Conservation (phyloP, 2,329 filamentous ascomycete species). For the Cryphonectria parasitica region DNA sequence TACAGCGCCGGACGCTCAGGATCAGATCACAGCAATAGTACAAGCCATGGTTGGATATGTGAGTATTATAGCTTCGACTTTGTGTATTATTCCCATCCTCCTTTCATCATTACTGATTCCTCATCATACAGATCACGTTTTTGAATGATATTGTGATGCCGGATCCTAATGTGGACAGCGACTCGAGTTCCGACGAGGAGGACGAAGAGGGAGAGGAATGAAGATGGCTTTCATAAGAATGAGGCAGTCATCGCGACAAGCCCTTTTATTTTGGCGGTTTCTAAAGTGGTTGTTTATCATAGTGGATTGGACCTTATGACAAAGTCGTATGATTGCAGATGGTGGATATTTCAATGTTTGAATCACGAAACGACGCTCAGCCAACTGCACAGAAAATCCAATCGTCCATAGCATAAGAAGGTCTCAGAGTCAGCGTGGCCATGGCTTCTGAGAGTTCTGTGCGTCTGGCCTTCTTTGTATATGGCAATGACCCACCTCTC, state of each 20-base stretch:
- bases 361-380: too few species aligned
- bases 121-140: slow-evolving; percentile 62
- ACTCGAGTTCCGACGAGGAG: slow-evolving; percentile 52
- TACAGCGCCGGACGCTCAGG: slow-evolving; percentile 63
- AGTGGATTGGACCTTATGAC: not conserved
- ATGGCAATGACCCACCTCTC: too few species aligned
- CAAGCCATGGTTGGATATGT: slow-evolving; percentile 77
- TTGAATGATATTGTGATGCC: slow-evolving; percentile 76
- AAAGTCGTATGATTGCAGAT: too few species aligned
- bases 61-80: slow-evolving; percentile 49
- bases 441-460: too few species aligned
- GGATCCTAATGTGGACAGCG: slow-evolving; percentile 56
- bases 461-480: too few species aligned
- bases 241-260: not conserved
- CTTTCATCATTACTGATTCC: slow-evolving; percentile 13
- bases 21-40: slow-evolving; percentile 67
- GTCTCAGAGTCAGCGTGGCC: too few species aligned
- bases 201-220: slow-evolving; percentile 17
- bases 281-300: not conserved
- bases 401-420: too few species aligned
- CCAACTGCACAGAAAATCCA: too few species aligned
- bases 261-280: not conserved
- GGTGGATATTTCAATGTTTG: too few species aligned
- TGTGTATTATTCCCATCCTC: not conserved
- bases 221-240: not conserved